Base-by-base conservation (phyloP, 1,139 yeast species). In the Magnusiomyces paraingens region DNA sequence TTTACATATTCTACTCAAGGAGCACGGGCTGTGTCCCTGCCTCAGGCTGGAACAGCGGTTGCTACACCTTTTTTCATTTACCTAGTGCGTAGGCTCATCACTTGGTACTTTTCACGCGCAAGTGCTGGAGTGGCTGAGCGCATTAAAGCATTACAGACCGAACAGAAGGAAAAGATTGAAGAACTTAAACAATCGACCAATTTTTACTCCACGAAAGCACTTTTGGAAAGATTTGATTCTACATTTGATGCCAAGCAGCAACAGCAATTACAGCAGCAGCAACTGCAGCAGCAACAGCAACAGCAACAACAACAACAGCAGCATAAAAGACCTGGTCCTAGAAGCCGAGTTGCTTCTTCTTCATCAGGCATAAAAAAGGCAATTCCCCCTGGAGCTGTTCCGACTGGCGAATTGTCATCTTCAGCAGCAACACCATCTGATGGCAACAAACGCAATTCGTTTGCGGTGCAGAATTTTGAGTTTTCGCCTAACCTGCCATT, bases 121-220 rank as follows among this genome's bases (percentile, higher is more conserved):
- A 59, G 53, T 14, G 48, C 54, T 20, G 53, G 61, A 11, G 64
- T 62, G 26, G 64, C 63, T 22, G 66, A 66, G 55, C 61, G 64
- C 38, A 65, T 80, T 56, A 70, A 71, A 52, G 58, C 62, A 8
- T 70, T 84, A 58, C 74, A 76, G 59, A 72, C 73, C 42, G 71
- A 76, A 55, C 95, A 86, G 59, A 73, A 75, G 56, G 74, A 73
- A 35, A 84, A 85, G 68, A 77, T 91, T 50, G 84, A 82, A 18
- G 90, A 86, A 56, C 74, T 91, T 69, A 91, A 91, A 69, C 80
- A 82, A 57, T 76, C 80, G 62, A 87, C 96, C 21, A 86, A 87
- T 62, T 93, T 83, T 68, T 80, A 85, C 62, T 78, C 84, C 20
- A 88, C 97, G 0, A 83, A 81, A 66, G 83, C 86, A 15, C 74